Percentiles rank a stretch among this genome's conserved stretches.
These are phyloP conservation scores for Trichophyton rubrum DNA, from an alignment of 2,329 filamentous ascomycete species.

Conservation along the genomic window DNA sequence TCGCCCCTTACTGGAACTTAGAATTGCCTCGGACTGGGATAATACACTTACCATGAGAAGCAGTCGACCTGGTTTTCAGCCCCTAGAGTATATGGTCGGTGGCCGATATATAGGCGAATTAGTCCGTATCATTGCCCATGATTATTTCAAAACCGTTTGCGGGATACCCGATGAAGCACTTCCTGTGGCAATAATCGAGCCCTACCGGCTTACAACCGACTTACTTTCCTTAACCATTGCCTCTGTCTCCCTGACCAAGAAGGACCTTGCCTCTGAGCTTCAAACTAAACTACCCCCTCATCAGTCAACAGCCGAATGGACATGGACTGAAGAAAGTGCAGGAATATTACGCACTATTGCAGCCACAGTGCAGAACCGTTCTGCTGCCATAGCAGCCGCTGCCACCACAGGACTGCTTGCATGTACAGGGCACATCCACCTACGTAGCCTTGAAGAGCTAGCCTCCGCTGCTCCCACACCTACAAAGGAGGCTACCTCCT, in stretches of 20 bases:
- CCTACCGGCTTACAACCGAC: constrained; percentile 52
- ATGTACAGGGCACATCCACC: constrained; percentile 50
- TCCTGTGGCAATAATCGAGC: constrained; percentile 41
- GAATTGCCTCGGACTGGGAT: constrained; percentile 57
- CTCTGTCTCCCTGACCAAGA: constrained; percentile 28
- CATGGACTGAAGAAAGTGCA: constrained; percentile 51
- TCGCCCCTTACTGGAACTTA: constrained; percentile 46
- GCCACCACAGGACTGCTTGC: constrained; percentile 55
- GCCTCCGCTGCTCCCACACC: background rate
- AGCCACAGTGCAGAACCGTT: constrained; percentile 54
- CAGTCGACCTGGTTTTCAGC: constrained; percentile 59
- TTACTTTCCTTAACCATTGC: constrained; percentile 56
- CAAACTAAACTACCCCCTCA: constrained; percentile 39
- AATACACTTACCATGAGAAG: constrained; percentile 48
- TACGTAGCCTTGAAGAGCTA: constrained; percentile 18
- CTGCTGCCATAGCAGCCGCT: constrained; percentile 58
- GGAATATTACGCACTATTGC: constrained; percentile 49
- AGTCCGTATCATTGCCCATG: constrained; percentile 52
- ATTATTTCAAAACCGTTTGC: constrained; percentile 43
- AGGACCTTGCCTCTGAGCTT: constrained; percentile 32
- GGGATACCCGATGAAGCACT: constrained; percentile 32
- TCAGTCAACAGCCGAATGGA: constrained; percentile 32
- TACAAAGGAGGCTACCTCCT: background rate
- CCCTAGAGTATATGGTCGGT: constrained; percentile 67
- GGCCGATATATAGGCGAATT: constrained; percentile 63